Evolutionary conservation across 2,329 filamentous ascomycete genomes (phyloP), one percentile per base, ranked within the genome.

Genomic region (Ascochyta rabiei): DNA sequence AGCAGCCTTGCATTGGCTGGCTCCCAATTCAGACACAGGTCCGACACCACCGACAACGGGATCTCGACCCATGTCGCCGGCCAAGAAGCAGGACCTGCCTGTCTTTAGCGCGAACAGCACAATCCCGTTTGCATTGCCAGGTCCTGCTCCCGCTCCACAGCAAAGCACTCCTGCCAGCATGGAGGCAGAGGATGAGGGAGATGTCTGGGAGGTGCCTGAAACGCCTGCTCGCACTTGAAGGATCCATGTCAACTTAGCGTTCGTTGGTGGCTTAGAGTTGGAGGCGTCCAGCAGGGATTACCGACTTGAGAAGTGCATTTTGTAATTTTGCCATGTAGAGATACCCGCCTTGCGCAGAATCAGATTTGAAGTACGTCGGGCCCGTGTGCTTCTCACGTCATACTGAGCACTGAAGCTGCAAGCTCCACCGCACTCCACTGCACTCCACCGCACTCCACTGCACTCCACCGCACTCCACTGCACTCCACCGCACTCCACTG

Each of bases 181-280:
- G 26, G 47, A 45, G 31, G 48, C 47, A 26, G 59, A 52, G 12
- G 53, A 52, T 18, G 47, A 52, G 12, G 54, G 56, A 34, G 67
- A 75, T 48, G 69, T 80, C n/a, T 81, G 78, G 76, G 79, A 79
- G 44, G 73, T 80, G 30, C 79, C 77, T 3, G 76, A 79, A 23
- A 80, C 79, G 24, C 77, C 80, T 35, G 61, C 62, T 38, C 65
- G 39, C 39, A 51, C 4, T 15, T 48, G 35, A 19, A 38, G 30
- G 15, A 50, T 50, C 7, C 13, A 33, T 43, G 42, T 31, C 37
- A 45, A 50, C 40, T 16, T 3, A 31, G 46, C 46, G 52, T 50
- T 55, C 13, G 47, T 50, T 50, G 52, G 46, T 43, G 42, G 47
- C 31, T 35, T 50, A 41, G 41, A 48, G 6, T 16, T 42, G 34